Conservation (phyloP, 345 rosid genomes). For the Acer saccharum region DNA sequence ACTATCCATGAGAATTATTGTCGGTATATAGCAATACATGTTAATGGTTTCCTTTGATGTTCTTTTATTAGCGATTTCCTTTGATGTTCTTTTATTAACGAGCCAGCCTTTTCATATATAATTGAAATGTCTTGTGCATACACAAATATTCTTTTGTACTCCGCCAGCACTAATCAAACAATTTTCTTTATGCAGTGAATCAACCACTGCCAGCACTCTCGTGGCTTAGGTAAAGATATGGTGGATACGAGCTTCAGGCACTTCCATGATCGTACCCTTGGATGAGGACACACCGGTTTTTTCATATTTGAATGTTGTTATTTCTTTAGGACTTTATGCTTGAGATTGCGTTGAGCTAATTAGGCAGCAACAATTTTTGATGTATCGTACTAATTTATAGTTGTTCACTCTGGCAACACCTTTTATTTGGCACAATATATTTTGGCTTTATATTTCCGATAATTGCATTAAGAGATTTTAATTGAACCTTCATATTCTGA, state of each 20-base stretch:
- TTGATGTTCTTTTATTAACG: not conserved
- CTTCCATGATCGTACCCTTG: not conserved
- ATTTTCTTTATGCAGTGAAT: constrained; percentile 45
- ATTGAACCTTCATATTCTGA: no score
- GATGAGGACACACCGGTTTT: not conserved
- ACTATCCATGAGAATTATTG: no score
- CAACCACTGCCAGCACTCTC: constrained; percentile 68
- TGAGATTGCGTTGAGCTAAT: constrained; percentile 7
- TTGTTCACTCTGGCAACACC: not conserved
- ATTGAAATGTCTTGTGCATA: not conserved
- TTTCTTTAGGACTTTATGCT: not conserved
- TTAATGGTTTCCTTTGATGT: not conserved
- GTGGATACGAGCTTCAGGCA: not conserved
- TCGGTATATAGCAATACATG: no score
- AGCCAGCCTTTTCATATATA: no score
- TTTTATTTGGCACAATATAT: not conserved
- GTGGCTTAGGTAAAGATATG: constrained; percentile 42
- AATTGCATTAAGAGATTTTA: not conserved
- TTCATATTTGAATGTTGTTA: constrained; percentile 1
- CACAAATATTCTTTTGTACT: not conserved
- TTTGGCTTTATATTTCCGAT: not conserved
- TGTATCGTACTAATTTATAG: constrained; percentile 6
- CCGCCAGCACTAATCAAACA: not conserved
- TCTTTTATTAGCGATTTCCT: not conserved
- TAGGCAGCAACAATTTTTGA: constrained; percentile 10